Percentiles rank a stretch among this genome's conserved stretches.
phyloP scores from a whole-genome alignment of 495 filamentous ascomycete species.

The Choiromyces venosus region DNA sequence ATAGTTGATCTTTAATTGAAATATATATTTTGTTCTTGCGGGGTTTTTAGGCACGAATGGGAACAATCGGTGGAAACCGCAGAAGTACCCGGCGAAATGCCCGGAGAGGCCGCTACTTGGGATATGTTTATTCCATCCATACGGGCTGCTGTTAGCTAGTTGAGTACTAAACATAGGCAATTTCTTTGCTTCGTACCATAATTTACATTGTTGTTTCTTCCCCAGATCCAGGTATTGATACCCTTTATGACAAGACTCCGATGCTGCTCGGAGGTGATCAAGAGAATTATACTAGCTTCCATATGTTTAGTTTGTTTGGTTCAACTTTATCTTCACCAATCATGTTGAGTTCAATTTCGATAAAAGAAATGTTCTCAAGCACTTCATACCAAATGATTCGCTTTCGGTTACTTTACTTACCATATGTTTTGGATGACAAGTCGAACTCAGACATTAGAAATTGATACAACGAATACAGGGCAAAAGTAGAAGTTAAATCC shows the following conservation, averaged over 20 bases:
- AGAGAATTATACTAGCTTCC: background rate
- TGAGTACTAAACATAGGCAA: background rate
- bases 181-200: background rate
- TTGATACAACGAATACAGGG: too few species aligned
- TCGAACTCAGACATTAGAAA: too few species aligned
- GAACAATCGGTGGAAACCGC: background rate
- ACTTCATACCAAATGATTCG: background rate
- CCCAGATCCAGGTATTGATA: background rate
- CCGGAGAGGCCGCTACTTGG: background rate
- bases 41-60: too few species aligned
- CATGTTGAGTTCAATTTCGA: background rate
- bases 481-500: too few species aligned
- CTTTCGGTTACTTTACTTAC: too few species aligned
- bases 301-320: background rate
- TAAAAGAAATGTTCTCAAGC: background rate
- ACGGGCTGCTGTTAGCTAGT: background rate
- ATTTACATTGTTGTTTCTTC: background rate
- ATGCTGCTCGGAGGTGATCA: background rate
- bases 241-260: background rate
- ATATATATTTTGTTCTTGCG: background rate
- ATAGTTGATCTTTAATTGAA: background rate
- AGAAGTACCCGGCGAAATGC: background rate
- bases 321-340: background rate
- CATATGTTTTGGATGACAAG: too few species aligned
- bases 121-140: background rate